Evolutionary conservation across 2,329 filamentous ascomycete genomes (phyloP).

Genomic region (Aspergillus melleus): DNA sequence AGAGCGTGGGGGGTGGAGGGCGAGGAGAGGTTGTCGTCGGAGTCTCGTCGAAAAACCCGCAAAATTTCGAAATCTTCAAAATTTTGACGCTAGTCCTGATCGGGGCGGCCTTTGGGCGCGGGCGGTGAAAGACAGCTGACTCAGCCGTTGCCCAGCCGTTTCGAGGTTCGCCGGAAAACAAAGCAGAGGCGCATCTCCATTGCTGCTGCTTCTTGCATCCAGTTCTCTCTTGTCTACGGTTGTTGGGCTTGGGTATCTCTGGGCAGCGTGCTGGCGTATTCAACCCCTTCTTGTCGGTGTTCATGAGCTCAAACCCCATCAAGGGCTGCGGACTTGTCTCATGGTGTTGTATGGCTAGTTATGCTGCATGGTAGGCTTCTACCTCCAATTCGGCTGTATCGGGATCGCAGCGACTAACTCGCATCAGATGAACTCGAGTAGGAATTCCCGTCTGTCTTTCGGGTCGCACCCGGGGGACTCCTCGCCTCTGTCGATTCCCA

Average conservation of each 20-base stretch:
- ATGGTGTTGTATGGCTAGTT: background rate
- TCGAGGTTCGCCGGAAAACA: constrained; percentile 20
- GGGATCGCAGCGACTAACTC: constrained; percentile 4
- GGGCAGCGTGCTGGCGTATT: background rate
- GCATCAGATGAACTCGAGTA: constrained; percentile 36
- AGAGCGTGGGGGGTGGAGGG: constrained; percentile 17
- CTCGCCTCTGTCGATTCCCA: constrained; percentile 37
- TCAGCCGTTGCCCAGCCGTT: constrained; percentile 19
- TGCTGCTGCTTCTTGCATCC: background rate
- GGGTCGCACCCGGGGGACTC: constrained; percentile 61
- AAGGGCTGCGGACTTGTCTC: background rate
- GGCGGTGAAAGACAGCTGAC: constrained; percentile 22
- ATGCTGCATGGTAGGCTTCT: background rate
- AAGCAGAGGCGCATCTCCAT: constrained; percentile 2
- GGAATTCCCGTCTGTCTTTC: constrained; percentile 57
- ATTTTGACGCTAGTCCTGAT: constrained; percentile 36
- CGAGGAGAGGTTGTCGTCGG: constrained; percentile 21
- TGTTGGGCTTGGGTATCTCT: background rate
- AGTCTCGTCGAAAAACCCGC: constrained; percentile 14
- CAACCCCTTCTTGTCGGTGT: background rate
- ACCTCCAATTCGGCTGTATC: background rate
- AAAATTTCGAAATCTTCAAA: constrained; percentile 37
- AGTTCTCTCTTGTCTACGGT: background rate
- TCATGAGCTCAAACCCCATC: background rate
- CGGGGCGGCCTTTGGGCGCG: constrained; percentile 19